Conservation (phyloP, 805 yeast species). For the Starmera amethionina region DNA sequence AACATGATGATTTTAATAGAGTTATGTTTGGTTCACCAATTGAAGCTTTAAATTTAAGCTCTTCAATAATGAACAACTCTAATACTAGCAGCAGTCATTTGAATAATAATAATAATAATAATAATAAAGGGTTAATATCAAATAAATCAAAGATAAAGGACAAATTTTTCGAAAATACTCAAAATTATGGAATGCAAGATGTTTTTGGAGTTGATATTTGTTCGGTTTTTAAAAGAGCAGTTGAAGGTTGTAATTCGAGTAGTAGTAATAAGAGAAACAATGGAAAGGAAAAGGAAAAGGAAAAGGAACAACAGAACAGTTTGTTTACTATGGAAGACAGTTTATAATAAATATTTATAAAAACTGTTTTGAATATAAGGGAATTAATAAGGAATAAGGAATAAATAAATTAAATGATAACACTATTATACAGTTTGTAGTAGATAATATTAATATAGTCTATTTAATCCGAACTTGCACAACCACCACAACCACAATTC, state of each 20-base stretch:
- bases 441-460: too few relatives aligned
- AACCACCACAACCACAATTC: constrained; percentile 81
- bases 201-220: constrained; percentile 51
- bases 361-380: too few relatives aligned
- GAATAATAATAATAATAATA: not conserved
- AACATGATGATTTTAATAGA: constrained; percentile 17
- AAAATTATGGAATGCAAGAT: constrained; percentile 21
- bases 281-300: too few relatives aligned
- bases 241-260: constrained; percentile 17
- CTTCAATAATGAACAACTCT: too few relatives aligned
- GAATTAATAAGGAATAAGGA: too few relatives aligned
- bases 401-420: too few relatives aligned
- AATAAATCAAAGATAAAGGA: constrained; percentile 5
- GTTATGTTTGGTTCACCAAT: constrained; percentile 29
- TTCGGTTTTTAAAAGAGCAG: constrained; percentile 37
- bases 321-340: too few relatives aligned
- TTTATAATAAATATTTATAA: too few relatives aligned
- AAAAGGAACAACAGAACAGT: too few relatives aligned
- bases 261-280: constrained; percentile 6
- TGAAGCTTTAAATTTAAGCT: constrained; percentile 1
- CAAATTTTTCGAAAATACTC: constrained; percentile 8
- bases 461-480: constrained; percentile 60
- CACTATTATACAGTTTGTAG: too few relatives aligned
- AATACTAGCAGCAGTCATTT: not conserved
- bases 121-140: constrained; percentile 8